Percentiles rank a stretch among this genome's conserved stretches.
These are phyloP conservation scores for Emericellopsis atlantica DNA, from an alignment of 2,329 filamentous ascomycete genomes.

Conservation along the genomic window DNA sequence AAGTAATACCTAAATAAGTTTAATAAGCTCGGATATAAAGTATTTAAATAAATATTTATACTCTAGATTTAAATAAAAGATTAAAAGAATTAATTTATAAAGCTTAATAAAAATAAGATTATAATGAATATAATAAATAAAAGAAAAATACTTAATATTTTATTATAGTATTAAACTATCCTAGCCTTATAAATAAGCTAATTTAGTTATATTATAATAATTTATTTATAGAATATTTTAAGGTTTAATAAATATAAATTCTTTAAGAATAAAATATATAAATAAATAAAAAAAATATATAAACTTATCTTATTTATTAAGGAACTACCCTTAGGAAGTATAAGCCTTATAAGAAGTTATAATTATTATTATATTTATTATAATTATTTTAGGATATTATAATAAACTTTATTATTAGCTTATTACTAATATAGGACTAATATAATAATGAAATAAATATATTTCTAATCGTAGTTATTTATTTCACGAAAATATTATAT, in stretches of 20 bases:
- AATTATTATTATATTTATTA: too few species aligned
- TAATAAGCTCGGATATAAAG: not conserved
- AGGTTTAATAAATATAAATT: too few species aligned
- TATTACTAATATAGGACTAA: not conserved
- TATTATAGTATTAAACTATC: too few species aligned
- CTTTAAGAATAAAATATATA: not conserved
- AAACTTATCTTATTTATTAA: not conserved
- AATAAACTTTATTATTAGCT: not conserved
- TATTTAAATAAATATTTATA: constrained; percentile 5
- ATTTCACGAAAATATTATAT: not conserved
- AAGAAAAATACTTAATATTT: not conserved
- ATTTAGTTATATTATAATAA: too few species aligned
- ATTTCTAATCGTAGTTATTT: not conserved
- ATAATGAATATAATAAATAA: constrained; percentile 4
- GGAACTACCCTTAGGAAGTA: not conserved
- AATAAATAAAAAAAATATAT: not conserved
- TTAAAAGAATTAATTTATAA: constrained; percentile 4
- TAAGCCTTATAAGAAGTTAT: too few species aligned
- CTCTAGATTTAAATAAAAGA: constrained; percentile 6
- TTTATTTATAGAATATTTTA: too few species aligned
- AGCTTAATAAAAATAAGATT: constrained; percentile 3
- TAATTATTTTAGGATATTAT: not conserved
- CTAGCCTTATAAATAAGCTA: too few species aligned
- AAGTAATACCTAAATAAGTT: not conserved
- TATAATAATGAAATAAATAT: not conserved